These are phyloP conservation scores for Ogataea methanolica DNA, from an alignment of 805 yeast genomes.

Conservation along the genomic window DNA sequence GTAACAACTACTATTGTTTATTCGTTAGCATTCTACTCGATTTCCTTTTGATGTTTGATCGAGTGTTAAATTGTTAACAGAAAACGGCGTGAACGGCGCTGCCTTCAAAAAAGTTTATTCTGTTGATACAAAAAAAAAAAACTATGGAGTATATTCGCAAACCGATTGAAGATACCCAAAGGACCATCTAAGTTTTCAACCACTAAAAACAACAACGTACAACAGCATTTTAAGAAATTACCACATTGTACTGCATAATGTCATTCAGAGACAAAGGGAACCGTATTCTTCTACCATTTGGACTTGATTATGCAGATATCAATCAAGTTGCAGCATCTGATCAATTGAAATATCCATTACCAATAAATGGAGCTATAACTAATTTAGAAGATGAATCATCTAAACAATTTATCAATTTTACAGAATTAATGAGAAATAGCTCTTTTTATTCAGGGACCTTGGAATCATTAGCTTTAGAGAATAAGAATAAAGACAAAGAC, in stretches of 20 bases:
- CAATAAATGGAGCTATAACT: conserved; percentile 58
- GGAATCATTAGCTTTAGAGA: conserved; percentile 12
- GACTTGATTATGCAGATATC: conserved; percentile 63
- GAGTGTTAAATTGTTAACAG: too few species aligned
- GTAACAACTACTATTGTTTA: too few species aligned
- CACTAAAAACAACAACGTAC: too few species aligned
- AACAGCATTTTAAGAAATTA: too few species aligned
- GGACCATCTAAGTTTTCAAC: too few species aligned
- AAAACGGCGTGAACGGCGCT: too few species aligned
- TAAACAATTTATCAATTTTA: conserved; percentile 50
- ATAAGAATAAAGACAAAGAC: conserved; percentile 6
- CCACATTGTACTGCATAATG: conserved; percentile 31
- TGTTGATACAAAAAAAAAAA: too few species aligned
- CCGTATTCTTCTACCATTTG: conserved; percentile 57
- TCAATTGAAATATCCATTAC: conserved; percentile 42
- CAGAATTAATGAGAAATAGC: conserved; percentile 53
- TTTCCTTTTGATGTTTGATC: too few species aligned
- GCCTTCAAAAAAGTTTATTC: too few species aligned
- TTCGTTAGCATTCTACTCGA: too few species aligned
- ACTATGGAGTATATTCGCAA: too few species aligned
- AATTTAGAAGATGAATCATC: conserved; percentile 48
- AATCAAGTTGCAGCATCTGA: conserved; percentile 33
- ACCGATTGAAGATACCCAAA: too few species aligned
- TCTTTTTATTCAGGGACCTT: conserved; percentile 62
- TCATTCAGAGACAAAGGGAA: conserved; percentile 49